Base-by-base conservation (phyloP, 2,329 filamentous ascomycete genomes). In the Pestalotiopsis sp. region DNA sequence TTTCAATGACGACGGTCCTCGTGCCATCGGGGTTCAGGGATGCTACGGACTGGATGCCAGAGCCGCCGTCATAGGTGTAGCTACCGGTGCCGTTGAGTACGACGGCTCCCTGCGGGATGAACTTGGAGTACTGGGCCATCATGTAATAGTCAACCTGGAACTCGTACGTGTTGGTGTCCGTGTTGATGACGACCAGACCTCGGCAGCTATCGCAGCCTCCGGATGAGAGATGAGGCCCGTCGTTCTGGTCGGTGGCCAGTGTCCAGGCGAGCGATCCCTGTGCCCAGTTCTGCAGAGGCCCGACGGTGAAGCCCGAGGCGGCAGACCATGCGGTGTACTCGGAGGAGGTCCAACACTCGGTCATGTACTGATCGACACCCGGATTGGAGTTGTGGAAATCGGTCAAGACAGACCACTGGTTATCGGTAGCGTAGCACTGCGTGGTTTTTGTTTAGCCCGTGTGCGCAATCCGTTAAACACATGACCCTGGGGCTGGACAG, bases 121-220 rank as follows among this genome's bases (percentile, higher is more conserved):
- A 86, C 70, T 78, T 81, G 74, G 80, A 82, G 74, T 85, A 86
- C 74, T 88, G 86, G 1, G 83, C 85, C 69, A 87, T 78, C 80
- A 86, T 85, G 74, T 87, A 87, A 76, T 86, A 87, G 70, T 86
- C 84, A 49, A 64, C n/a, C 38, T 52, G 82, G 70, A 82, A 81
- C 3, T 76, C 77, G 75, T 87, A 87, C 2, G 79, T 81, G 25
- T 77, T 78, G 12, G 78, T 73, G 7, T 75, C 74, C 9, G 77
- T 84, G 77, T 91, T 86, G 69, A 91, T 80, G 3, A 85, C 85
- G 60, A 89, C 86, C 5, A 91, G 81, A 11, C 88, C 88, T 1
- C 79, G 80, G 74, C 83, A 85, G 11, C 75, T 77, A 25, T 69
- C 71, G 74, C 83, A 86, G n/a, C 79, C 78, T 49, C 80, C 80